Base-by-base conservation (phyloP, 163 green algal species). In the Chlorella variabilis region DNA sequence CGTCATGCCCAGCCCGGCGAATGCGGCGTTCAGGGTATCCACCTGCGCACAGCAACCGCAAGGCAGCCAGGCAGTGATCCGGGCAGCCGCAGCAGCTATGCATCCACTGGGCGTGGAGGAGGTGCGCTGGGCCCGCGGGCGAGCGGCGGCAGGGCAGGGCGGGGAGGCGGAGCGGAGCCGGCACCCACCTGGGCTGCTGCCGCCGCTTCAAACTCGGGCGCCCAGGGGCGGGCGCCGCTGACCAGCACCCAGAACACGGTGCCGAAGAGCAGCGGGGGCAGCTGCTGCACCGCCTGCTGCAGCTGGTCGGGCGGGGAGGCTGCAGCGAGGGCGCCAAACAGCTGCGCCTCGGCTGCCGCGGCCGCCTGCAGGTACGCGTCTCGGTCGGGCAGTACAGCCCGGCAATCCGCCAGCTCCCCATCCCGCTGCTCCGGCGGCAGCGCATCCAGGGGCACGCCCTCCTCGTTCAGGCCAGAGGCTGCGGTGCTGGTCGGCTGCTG, bases 191-290 rank as follows among this genome's bases (percentile, higher is more conserved):
- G 80, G 3, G 71, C 31, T 18, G 70, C 80, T 2, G 70, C 70
- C 3, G 80, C 73, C 6, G 70, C 56, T 6, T n/a, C 38, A 61
- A 85, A 85, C 13, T 39, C 27, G 0, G 27, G 51, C 7, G 65
- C 62, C 67, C 70, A 85, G 0, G 58, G 38, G 39, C 71, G 58
- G 13, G 13, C 29, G 13, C 21, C 39, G 51, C 80, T 81, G 58
- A 74, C 67, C 66, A 83, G 66, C 62, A 83, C 65, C 70, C 69
- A 87, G 17, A 87, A 83, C 18, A 74, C 66, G 18, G 81, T 59
- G 48, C 42, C 33, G 9, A 87, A 31, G 11, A 66, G 77, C 75
- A 85, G 77, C 18, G 59, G 36, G 25, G 78, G 71, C 76, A 85
- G 65, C 36, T 41, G 33, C 1, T 25, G 33, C 51, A 85, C 27